A percentile compares a stretch with the other conserved stretches of the same genome.
Evolutionary conservation across 1,139 yeast genomes (phyloP).

Genomic region (Magnusiomyces fungicola): DNA sequence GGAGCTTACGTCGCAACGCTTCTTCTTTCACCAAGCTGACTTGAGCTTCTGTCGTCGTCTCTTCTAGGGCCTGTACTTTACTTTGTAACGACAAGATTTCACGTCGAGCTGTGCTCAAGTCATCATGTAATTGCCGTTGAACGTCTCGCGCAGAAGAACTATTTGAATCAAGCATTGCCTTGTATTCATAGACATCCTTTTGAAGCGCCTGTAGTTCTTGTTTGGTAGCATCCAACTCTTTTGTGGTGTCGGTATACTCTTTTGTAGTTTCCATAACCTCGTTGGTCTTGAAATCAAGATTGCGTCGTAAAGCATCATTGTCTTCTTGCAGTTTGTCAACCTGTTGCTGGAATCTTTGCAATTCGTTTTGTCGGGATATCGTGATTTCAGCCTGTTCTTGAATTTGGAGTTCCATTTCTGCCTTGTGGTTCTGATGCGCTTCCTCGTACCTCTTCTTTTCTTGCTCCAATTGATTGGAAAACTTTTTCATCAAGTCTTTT

Average conservation of each 20-base stretch:
- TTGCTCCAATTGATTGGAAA: conserved; percentile 16
- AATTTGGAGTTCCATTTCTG: conserved; percentile 17
- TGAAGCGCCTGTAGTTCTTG: conserved; percentile 6
- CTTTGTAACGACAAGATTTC: conserved; percentile 14
- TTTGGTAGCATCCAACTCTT: conserved; percentile 19
- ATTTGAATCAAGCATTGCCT: background rate
- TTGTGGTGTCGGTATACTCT: conserved; percentile 20
- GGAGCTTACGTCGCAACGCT: conserved; percentile 53
- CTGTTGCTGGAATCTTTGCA: too few relatives aligned
- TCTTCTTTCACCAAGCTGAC: conserved; percentile 42
- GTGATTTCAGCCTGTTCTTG: conserved; percentile 10
- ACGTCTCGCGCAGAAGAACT: background rate
- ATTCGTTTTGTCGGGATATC: conserved; percentile 19
- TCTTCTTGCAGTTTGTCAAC: too few relatives aligned
- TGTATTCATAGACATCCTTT: conserved; percentile 3
- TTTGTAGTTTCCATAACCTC: conserved; percentile 4
- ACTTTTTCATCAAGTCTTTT: conserved; percentile 14
- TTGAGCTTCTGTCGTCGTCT: conserved; percentile 23
- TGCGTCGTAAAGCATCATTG: background rate
- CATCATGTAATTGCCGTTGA: background rate
- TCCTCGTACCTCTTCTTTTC: conserved; percentile 24
- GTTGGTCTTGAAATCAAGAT: conserved; percentile 15
- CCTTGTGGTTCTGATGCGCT: conserved; percentile 29
- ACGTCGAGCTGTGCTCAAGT: background rate
- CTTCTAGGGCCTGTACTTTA: conserved; percentile 19